A percentile compares a stretch with the other conserved stretches of the same genome.
Evolutionary conservation across 23 red algal species (phyloP).

Genomic region (Cyanidium caldarium): DNA sequence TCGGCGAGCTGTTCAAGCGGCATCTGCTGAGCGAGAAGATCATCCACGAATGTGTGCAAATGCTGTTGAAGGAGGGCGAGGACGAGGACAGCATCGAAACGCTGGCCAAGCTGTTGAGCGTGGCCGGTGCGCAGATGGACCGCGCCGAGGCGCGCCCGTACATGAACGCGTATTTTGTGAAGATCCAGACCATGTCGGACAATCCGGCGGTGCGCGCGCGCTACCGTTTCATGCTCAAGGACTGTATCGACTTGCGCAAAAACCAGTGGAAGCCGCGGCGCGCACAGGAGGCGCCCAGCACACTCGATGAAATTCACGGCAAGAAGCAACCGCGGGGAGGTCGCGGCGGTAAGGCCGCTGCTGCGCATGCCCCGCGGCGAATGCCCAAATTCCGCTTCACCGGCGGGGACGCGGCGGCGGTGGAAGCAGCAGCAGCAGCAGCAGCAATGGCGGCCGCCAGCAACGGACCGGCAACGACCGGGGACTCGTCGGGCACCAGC

Average conservation of each 20-base stretch:
- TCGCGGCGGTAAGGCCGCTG: no score
- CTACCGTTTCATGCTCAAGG: constrained; percentile 90
- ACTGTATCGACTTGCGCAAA: constrained; percentile 62
- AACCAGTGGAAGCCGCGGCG: constrained; percentile 66
- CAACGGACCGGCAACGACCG: no score
- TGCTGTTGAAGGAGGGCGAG: constrained; percentile 25
- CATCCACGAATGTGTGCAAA: constrained; percentile 68
- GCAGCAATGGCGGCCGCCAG: neutral
- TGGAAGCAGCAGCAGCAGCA: neutral
- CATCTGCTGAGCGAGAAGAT: constrained; percentile 62
- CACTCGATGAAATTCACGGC: constrained; percentile 81
- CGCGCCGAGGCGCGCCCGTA: neutral
- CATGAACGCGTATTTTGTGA: constrained; percentile 42
- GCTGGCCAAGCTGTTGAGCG: constrained; percentile 62
- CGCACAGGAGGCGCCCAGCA: constrained; percentile 51
- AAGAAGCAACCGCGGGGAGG: neutral
- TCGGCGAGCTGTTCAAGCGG: constrained; percentile 82
- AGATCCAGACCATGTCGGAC: constrained; percentile 20
- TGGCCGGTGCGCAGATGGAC: constrained; percentile 54
- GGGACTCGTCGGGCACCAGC: neutral
- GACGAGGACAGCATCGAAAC: constrained; percentile 53
- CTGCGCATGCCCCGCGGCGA: no score
- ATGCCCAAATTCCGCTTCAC: neutral
- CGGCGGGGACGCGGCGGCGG: neutral
- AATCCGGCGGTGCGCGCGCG: constrained; percentile 42